Conservation (phyloP, 2,329 filamentous ascomycete genomes). For the Monosporascus cannonballus region DNA sequence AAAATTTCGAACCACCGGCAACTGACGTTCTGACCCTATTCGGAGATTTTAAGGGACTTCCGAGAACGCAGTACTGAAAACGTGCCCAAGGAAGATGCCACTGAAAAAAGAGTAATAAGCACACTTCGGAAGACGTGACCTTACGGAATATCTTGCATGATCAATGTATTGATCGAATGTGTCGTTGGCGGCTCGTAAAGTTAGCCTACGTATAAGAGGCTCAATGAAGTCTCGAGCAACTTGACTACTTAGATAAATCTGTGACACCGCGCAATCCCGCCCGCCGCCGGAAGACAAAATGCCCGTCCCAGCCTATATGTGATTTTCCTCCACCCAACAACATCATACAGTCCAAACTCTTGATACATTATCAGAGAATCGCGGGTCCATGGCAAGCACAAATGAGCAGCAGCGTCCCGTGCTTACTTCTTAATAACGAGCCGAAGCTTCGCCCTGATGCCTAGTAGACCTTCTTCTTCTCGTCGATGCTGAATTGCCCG, state of each 20-base stretch:
- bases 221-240: not conserved
- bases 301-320: not conserved
- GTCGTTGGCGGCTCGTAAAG: not conserved
- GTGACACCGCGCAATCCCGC: not conserved
- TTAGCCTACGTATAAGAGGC: not conserved
- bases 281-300: not conserved
- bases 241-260: not conserved
- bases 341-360: not conserved
- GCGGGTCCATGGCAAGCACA: not conserved
- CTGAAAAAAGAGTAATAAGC: too few relatives aligned
- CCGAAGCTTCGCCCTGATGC: not conserved
- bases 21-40: too few relatives aligned
- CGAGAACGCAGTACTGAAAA: too few relatives aligned
- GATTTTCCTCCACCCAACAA: not conserved
- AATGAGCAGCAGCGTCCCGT: not conserved
- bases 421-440: not conserved
- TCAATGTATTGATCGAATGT: not conserved
- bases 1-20: too few relatives aligned
- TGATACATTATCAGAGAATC: not conserved
- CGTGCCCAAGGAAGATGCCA: too few relatives aligned
- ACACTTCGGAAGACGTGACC: too few relatives aligned
- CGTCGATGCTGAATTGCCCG: slow-evolving; percentile 95
- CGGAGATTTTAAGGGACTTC: too few relatives aligned
- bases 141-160: not conserved
- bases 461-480: slow-evolving; percentile 99